Evolutionary conservation across 2,329 filamentous ascomycete species (phyloP), one percentile per base, ranked within the genome.

Genomic region (Calonectria fujianensis): DNA sequence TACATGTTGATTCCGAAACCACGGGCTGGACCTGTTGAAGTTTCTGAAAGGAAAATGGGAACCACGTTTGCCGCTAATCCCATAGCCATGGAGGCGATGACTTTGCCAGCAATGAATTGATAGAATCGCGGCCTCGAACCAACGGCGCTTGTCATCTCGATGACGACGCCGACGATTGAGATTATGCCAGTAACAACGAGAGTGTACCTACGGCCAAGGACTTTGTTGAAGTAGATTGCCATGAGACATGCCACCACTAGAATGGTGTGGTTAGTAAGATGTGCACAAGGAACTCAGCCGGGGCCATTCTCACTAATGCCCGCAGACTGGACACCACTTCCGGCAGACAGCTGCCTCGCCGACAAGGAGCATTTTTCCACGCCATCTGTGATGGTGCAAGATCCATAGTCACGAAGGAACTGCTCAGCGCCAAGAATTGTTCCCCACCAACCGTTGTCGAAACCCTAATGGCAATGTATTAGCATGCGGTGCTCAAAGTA

Each of bases 371-470:
- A 63, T 4, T 24, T 39, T 14, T 63, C 57, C 14, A 39, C 24
- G 24, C 57, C 57, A 63, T 63, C 35, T 29, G 39, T 63, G 20
- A 27, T 27, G 39, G 37, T 39, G 9, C 57, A 63, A 29, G 57
- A 63, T 63, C 57, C 57, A 18, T 63, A 63, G 57, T 63, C 57
- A 7, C 57, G 57, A 7, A 63, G 57, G 27, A 63, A 63, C 11
- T 63, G 57, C 6, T 63, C 35, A 29, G 57, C 57, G 37, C 57
- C 57, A 8, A 63, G 57, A 31, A 63, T 63, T 10, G 57, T 63
- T 27, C 57, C 57, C 57, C 57, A 63, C 57, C 57, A 63, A 20
- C 57, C 57, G 24, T 63, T 63, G 57, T 63, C 57, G 27, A 63
- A 63, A 39, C 57, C 57, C 57, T 41, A 41, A 29, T 13, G 13